These are phyloP conservation scores for Pholiota molesta DNA, from an alignment of 768 basidiomycete genomes.

Conservation along the genomic window DNA sequence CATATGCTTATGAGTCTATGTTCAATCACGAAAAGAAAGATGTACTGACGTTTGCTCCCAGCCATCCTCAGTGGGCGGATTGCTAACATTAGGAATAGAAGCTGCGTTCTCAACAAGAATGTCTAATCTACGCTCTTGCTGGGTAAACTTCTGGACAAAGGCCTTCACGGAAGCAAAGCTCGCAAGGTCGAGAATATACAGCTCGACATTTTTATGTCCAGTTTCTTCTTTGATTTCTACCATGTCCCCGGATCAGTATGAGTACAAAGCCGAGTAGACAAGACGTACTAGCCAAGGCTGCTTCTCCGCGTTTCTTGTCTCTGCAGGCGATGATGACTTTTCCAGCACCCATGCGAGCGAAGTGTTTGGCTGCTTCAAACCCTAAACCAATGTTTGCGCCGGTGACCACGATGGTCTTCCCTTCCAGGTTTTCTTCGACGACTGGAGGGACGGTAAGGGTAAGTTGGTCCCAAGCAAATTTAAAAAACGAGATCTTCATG, in stretches of 20 bases:
- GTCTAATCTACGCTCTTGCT: constrained; percentile 39
- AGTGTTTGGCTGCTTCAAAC: constrained; percentile 8
- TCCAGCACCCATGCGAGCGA: constrained; percentile 1
- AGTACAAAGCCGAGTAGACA: too few relatives aligned
- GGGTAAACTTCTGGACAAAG: constrained; percentile 38
- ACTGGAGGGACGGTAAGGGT: constrained; percentile 3
- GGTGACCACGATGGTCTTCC: constrained; percentile 1
- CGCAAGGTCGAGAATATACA: constrained; percentile 45
- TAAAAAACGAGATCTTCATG: not conserved
- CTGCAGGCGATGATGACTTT: constrained; percentile 11
- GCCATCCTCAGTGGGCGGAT: constrained; percentile 33
- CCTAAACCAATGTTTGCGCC: constrained; percentile 7
- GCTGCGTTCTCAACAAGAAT: constrained; percentile 29
- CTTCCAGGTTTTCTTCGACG: not conserved
- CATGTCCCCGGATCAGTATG: not conserved
- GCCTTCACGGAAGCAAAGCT: constrained; percentile 41
- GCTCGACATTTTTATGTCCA: constrained; percentile 35
- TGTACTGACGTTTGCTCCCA: constrained; percentile 41
- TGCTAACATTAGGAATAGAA: not conserved
- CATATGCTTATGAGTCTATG: constrained; percentile 15
- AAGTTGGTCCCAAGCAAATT: constrained; percentile 1
- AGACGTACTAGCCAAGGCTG: not conserved
- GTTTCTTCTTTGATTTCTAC: constrained; percentile 35
- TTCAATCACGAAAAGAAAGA: not conserved
- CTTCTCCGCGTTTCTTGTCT: not conserved